Evolutionary conservation across 768 basidiomycete genomes (phyloP).

Genomic region (Daedaleopsis nitida): DNA sequence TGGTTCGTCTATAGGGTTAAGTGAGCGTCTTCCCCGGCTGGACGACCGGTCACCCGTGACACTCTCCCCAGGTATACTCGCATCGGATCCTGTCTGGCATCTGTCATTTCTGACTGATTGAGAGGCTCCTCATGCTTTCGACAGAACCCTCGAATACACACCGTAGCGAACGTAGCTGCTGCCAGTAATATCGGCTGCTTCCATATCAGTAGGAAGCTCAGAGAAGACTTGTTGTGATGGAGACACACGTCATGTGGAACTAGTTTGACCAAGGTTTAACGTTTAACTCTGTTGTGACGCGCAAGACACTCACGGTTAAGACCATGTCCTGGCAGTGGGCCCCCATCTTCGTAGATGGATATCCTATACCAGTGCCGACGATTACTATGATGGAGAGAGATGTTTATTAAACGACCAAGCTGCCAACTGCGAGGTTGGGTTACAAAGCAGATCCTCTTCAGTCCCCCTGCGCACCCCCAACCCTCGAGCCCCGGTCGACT

Average conservation of each 20-base stretch:
- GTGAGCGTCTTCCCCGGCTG: too few species aligned
- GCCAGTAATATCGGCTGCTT: too few species aligned
- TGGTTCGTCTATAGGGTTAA: too few species aligned
- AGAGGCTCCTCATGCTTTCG: background rate
- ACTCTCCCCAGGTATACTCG: too few species aligned
- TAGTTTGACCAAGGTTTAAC: background rate
- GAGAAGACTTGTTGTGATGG: too few species aligned
- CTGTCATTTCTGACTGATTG: background rate
- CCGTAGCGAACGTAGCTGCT: too few species aligned
- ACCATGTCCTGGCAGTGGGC: background rate
- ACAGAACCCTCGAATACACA: background rate
- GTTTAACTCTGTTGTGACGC: background rate
- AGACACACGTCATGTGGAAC: too few species aligned
- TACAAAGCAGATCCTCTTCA: slow-evolving; percentile 2
- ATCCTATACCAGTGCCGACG: background rate
- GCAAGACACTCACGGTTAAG: background rate
- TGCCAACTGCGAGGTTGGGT: background rate
- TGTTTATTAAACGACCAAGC: background rate
- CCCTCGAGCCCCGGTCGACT: background rate
- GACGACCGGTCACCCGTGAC: too few species aligned
- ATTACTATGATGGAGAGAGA: background rate
- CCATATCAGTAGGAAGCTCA: too few species aligned
- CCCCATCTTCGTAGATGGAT: background rate
- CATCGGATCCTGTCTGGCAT: too few species aligned
- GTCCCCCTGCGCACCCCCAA: too few species aligned